Evolutionary conservation across 2,329 filamentous ascomycete genomes (phyloP).

Genomic region (Ceratocystis albifundus): DNA sequence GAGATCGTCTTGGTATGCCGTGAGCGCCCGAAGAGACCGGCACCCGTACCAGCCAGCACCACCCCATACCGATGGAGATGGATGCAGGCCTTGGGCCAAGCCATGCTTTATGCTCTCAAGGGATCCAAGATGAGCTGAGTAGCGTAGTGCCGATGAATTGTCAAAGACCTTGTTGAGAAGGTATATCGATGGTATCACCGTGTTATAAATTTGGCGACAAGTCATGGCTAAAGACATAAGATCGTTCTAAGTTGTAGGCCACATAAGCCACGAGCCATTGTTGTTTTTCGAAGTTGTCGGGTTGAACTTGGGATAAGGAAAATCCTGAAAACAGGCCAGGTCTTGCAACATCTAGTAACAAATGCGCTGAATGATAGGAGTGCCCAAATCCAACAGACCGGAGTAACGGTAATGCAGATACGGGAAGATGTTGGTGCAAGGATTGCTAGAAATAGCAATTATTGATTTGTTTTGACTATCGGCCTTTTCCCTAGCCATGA

Average conservation of each 20-base stretch:
- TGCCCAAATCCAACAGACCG: background rate
- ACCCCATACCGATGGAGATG: slow-evolving; percentile 2
- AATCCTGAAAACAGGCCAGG: slow-evolving; percentile 3
- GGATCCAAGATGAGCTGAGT: slow-evolving; percentile 16
- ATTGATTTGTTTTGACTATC: background rate
- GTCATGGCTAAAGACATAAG: slow-evolving; percentile 16
- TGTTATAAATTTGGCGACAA: slow-evolving; percentile 9
- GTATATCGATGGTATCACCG: slow-evolving; percentile 17
- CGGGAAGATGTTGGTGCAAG: background rate
- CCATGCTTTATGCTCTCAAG: slow-evolving; percentile 10
- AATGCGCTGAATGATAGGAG: background rate
- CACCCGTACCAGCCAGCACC: slow-evolving; percentile 14
- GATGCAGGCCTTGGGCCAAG: background rate
- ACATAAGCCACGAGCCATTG: background rate
- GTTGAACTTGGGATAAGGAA: background rate
- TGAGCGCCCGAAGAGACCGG: slow-evolving; percentile 10
- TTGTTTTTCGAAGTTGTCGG: background rate
- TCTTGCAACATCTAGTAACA: slow-evolving; percentile 12
- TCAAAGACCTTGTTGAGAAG: slow-evolving; percentile 16
- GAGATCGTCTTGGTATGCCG: slow-evolving; percentile 12
- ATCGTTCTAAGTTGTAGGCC: slow-evolving; percentile 12
- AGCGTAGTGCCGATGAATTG: slow-evolving; percentile 16
- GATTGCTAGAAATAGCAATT: background rate
- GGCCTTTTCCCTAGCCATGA: background rate
- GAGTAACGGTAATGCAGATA: background rate